A percentile compares a stretch with the other conserved stretches of the same genome.
These are phyloP conservation scores for Gloeophyllum trabeum DNA, from an alignment of 768 basidiomycete genomes.

Conservation along the genomic window DNA sequence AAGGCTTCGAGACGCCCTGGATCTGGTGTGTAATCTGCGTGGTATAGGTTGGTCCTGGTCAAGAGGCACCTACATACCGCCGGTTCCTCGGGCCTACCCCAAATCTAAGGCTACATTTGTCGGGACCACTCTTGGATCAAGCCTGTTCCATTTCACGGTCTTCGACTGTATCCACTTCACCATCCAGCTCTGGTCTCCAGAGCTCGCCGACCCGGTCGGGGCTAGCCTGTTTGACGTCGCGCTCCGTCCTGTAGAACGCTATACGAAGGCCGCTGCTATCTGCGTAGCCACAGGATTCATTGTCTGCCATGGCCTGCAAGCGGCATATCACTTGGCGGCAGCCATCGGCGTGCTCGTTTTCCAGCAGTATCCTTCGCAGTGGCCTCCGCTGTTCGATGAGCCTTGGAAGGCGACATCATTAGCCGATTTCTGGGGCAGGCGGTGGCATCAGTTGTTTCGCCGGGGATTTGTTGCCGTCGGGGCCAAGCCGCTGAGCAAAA, in stretches of 20 bases:
- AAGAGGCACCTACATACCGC: constrained; percentile 14
- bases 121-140: constrained; percentile 19
- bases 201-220: constrained; percentile 19
- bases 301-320: constrained; percentile 34
- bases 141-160: constrained; percentile 22
- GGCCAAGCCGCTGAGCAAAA: constrained; percentile 17
- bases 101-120: constrained; percentile 25
- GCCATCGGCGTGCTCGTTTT: constrained; percentile 34
- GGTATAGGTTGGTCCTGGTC: constrained; percentile 58
- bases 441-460: constrained; percentile 28
- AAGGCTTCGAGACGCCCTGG: constrained; percentile 24
- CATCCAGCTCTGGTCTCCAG: constrained; percentile 34
- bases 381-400: constrained; percentile 20
- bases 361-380: constrained; percentile 24
- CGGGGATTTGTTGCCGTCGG: constrained; percentile 20
- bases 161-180: constrained; percentile 34
- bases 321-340: constrained; percentile 28
- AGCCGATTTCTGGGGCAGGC: constrained; percentile 22
- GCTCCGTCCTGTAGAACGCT: constrained; percentile 20
- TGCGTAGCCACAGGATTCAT: constrained; percentile 29
- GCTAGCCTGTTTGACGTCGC: constrained; percentile 26
- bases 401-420: constrained; percentile 26
- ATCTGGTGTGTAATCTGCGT: constrained; percentile 39
- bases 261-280: constrained; percentile 31
- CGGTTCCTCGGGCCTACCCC: constrained; percentile 29